Conservation (phyloP, 345 rosid genomes). For the Syzygium jambos region DNA sequence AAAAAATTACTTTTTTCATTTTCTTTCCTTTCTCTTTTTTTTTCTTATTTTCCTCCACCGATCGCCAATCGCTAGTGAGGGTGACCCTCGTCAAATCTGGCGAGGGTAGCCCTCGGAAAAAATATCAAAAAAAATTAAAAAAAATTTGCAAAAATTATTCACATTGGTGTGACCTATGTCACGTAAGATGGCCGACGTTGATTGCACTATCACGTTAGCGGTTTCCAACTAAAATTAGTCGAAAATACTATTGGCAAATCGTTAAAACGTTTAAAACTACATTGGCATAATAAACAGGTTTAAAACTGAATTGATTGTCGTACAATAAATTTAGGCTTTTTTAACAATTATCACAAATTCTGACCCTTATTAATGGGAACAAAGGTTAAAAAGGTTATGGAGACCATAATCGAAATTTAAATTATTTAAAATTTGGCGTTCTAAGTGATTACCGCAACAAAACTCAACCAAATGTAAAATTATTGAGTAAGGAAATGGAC, state of each 20-base stretch:
- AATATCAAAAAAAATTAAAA: rapidly evolving
- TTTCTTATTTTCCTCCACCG: rapidly evolving
- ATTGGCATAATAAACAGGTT: rapidly evolving
- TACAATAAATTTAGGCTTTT: background rate
- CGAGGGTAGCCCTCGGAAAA: background rate
- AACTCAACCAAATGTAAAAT: background rate
- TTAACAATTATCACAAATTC: background rate
- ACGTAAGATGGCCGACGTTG: background rate
- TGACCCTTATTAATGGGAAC: background rate
- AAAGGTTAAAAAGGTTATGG: rapidly evolving
- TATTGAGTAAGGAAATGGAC: background rate
- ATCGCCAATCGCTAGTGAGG: rapidly evolving
- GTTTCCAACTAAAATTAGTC: background rate
- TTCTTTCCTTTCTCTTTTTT: background rate
- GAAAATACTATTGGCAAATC: background rate
- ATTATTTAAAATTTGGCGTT: background rate
- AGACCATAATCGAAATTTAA: background rate
- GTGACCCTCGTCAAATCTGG: rapidly evolving
- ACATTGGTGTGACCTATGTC: background rate
- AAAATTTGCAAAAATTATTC: background rate
- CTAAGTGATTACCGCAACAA: background rate
- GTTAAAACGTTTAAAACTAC: background rate
- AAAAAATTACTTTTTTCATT: rapidly evolving
- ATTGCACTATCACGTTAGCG: rapidly evolving
- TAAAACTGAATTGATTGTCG: rapidly evolving